Evolutionary conservation across 2,329 filamentous ascomycete genomes (phyloP), one percentile per base, ranked within the genome.

Genomic region (Curvularia eragrostidis): DNA sequence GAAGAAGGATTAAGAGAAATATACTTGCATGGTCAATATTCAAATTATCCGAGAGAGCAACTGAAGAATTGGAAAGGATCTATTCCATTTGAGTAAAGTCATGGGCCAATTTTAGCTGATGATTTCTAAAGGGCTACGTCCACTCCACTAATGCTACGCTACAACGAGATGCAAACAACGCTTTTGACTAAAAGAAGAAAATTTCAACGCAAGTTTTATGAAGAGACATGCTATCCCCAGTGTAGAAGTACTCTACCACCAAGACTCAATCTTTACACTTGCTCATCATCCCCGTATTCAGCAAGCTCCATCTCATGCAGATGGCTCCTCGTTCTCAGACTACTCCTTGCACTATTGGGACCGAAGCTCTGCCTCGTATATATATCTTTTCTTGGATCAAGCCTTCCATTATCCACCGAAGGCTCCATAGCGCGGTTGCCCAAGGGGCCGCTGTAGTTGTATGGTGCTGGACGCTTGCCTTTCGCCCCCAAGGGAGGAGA

Each of bases 251-350:
- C 6, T 13, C 12, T 4, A 15, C 12, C 32, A 34, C 32, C 1
- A 12, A 15, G 13, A 36, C 34, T n/a, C 34, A 18, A 36, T 36
- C 15, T 36, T 36, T 18, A 36, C 15, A 36, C 34, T 13, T 15
- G 34, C 15, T 36, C 34, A 9, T 36, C 34, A 18, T 36, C 34
- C 34, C 34, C 34, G 18, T 36, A 36, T 41, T 73, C 68, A 3
- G 64, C 68, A 56, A 67, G 21, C 54, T 70, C 63, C 52, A 74
- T 57, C 54, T 72, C 69, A 55, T 71, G 65, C 42, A 74, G 52
- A 63, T 71, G 64, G 49, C 70, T 74, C 48, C 61, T 65, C 21
- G 67, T 50, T 32, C 71, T 61, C 8, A 69, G 47, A 56, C 72
- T 74, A 52, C 69, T 73, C 47, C 65, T 63, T 34, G 58, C 58